Percentiles rank a stretch among this genome's conserved stretches.
phyloP scores from a whole-genome alignment of 2,329 filamentous ascomycete genomes.

The Dactylellina parvicollis region DNA sequence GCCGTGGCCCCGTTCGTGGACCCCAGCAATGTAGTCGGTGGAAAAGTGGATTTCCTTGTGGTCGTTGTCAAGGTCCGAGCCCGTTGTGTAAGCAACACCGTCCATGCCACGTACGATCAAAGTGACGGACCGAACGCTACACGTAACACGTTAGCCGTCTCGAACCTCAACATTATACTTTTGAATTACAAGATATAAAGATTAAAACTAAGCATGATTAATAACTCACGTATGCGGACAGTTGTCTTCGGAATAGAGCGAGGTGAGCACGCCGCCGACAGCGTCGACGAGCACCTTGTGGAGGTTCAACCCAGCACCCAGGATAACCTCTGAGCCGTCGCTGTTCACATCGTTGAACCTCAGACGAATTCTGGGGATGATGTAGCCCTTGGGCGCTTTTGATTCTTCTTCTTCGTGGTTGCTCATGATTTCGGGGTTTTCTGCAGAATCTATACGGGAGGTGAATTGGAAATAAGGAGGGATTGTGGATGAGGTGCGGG shows the following conservation, averaged over 20 bases:
- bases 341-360: slow-evolving; percentile 70
- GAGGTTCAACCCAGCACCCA: slow-evolving; percentile 70
- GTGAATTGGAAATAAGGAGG: slow-evolving; percentile 38
- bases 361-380: slow-evolving; percentile 65
- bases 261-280: slow-evolving; percentile 73
- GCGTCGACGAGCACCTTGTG: slow-evolving; percentile 71
- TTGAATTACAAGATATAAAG: not conserved
- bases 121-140: slow-evolving; percentile 77
- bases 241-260: slow-evolving; percentile 71
- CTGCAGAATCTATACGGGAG: slow-evolving; percentile 31
- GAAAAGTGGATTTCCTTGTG: slow-evolving; percentile 95
- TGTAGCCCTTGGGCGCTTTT: slow-evolving; percentile 10
- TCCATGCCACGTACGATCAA: slow-evolving; percentile 80
- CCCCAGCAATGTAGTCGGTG: slow-evolving; percentile 74
- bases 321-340: slow-evolving; percentile 73
- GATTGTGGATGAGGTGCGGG: slow-evolving; percentile 50
- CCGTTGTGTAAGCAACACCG: slow-evolving; percentile 90
- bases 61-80: slow-evolving; percentile 78
- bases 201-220: not conserved
- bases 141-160: slow-evolving; percentile 59
- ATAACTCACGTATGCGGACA: slow-evolving; percentile 55
- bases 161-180: not conserved
- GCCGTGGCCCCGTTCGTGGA: slow-evolving; percentile 58
- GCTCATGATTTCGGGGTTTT: slow-evolving; percentile 46
- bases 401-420: slow-evolving; percentile 10